Evolutionary conservation across 805 yeast genomes (phyloP), one percentile per base, ranked within the genome.

Genomic region (Lipomyces orientalis): DNA sequence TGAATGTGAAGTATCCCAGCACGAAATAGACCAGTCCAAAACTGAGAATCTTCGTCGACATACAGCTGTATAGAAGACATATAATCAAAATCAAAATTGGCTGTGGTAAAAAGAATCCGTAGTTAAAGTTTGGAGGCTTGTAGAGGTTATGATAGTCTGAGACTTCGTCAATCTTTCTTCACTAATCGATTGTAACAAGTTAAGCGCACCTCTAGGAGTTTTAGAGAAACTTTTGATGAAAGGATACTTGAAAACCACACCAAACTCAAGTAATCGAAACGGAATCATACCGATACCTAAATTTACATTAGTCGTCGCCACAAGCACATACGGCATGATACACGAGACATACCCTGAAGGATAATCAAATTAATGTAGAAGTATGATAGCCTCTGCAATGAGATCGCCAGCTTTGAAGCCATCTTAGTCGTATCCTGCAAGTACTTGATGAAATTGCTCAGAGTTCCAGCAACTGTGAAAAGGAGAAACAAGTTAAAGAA

Each of bases 401-500:
- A 90, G 46, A 88, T 86, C 0, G 98, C 98, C 68, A 94, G 81
- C 73, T 90, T 93, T 71, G 87, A 87, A 0, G 98, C 98, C 65
- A 94, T 85, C 76, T 90, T 88, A 1, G 97, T 90, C 0, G 98
- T 92, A 75, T 95, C 98, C 76, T 91, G 90, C 61, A 93, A 81
- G 69, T 87, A 87, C 55, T 90, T 88, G 91, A 91, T 88, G 71
- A 87, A 87, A 72, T 87, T 87, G 5, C 95, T 88, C 0, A 95
- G 94, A 0, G 97, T 91, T 70, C 97, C 97, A 7, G 96, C 97
- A 74, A 93, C 85, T 0, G 98, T 94, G 81, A 95, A 95, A 34
- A 94, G 97, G 75, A 94, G 82, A 76, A 94, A 95, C 84, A 95
- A 83, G 78, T 94, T 94, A 71, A 94, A 97, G 80, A 95, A 95